phyloP scores from a whole-genome alignment of 805 yeast genomes.

The Metschnikowia lunata region DNA sequence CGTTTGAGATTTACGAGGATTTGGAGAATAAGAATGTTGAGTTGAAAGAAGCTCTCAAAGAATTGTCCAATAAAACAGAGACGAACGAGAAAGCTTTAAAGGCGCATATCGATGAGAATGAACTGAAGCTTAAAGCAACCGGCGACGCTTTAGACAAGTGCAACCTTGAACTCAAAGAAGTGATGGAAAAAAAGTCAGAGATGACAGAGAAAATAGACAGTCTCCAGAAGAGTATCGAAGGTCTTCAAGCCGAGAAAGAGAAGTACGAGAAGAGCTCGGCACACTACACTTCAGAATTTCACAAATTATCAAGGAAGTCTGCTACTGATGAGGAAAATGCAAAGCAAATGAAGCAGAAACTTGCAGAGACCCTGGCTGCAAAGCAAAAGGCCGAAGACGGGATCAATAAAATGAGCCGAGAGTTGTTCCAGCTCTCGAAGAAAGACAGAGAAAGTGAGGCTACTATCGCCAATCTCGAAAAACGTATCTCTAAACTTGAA shows the following conservation, averaged over 20 bases:
- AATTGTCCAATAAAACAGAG: slow-evolving; percentile 18
- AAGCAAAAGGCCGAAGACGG: slow-evolving; percentile 77
- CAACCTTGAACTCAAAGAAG: slow-evolving; percentile 17
- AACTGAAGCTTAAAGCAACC: slow-evolving; percentile 19
- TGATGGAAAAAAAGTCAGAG: slow-evolving; percentile 19
- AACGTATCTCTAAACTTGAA: slow-evolving; percentile 29
- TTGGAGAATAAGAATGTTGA: slow-evolving; percentile 35
- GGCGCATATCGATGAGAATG: slow-evolving; percentile 13
- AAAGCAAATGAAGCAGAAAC: slow-evolving; percentile 28
- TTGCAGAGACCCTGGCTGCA: slow-evolving; percentile 32
- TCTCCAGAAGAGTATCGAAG: slow-evolving; percentile 20
- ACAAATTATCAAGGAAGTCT: slow-evolving; percentile 26
- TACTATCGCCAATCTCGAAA: slow-evolving; percentile 39
- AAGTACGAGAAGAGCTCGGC: slow-evolving; percentile 28
- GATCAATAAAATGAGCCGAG: slow-evolving; percentile 85
- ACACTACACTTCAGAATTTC: slow-evolving; percentile 28
- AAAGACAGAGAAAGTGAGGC: slow-evolving; percentile 52
- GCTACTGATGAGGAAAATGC: slow-evolving; percentile 22
- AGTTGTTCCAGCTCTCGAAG: slow-evolving; percentile 60
- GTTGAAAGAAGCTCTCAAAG: slow-evolving; percentile 21
- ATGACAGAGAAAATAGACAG: slow-evolving; percentile 19
- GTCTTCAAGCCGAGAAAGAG: slow-evolving; percentile 28
- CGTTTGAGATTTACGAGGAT: slow-evolving; percentile 56
- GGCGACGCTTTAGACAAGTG: slow-evolving; percentile 15
- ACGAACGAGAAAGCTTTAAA: slow-evolving; percentile 19